These are phyloP conservation scores for Porphyrellus sp. DNA, from an alignment of 1,284 basidiomycete genomes.

Conservation along the genomic window DNA sequence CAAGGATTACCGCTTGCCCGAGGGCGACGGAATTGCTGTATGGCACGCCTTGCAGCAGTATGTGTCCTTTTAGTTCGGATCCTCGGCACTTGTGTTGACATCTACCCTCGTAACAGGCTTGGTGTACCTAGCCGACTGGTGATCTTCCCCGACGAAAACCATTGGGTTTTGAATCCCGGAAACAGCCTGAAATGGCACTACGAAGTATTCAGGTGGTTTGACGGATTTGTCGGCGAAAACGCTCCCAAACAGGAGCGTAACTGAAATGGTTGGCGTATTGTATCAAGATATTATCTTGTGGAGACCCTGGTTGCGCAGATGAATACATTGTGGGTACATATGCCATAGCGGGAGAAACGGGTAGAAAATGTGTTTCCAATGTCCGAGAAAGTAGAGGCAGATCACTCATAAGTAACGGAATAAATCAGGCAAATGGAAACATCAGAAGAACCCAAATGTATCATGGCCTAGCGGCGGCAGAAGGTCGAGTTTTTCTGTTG, in stretches of 20 bases:
- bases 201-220: conserved; percentile 87
- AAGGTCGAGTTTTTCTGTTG: conserved; percentile 18
- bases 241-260: conserved; percentile 12
- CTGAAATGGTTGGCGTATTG: conserved; percentile 5
- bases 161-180: conserved; percentile 80
- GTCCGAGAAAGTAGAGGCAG: conserved; percentile 5
- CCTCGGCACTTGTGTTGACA: neutral
- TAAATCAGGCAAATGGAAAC: conserved; percentile 11
- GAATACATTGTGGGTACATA: conserved; percentile 10
- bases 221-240: conserved; percentile 59
- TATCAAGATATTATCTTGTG: neutral
- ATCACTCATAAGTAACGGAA: conserved; percentile 14
- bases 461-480: conserved; percentile 11
- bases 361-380: conserved; percentile 8
- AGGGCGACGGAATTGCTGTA: conserved; percentile 77
- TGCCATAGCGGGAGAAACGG: conserved; percentile 2
- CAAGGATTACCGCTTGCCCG: conserved; percentile 82
- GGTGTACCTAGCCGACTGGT: conserved; percentile 79
- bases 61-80: conserved; percentile 29
- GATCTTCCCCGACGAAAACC: conserved; percentile 92
- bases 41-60: conserved; percentile 81
- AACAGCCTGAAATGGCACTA: conserved; percentile 85
- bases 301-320: neutral
- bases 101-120: conserved; percentile 43
- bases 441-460: neutral